phyloP scores from a whole-genome alignment of 495 filamentous ascomycete species.

The Hypoxylon rickii region DNA sequence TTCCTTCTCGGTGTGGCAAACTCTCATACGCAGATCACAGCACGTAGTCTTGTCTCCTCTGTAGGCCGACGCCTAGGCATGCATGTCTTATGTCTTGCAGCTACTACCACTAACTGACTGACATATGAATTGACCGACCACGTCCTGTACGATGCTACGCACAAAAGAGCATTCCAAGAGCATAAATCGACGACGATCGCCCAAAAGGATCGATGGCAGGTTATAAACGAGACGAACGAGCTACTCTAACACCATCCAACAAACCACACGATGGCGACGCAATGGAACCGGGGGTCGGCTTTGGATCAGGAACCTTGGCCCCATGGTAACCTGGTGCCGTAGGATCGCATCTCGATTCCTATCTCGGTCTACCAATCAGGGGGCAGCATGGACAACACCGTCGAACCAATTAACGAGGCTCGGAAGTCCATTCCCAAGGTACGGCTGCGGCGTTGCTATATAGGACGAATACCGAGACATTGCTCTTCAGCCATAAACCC shows the following conservation, averaged over 20 bases:
- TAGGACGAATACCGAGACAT: constrained; percentile 10
- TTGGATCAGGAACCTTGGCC: constrained; percentile 22
- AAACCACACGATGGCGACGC: constrained; percentile 19
- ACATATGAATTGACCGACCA: constrained; percentile 4
- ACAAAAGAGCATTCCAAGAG: constrained; percentile 3
- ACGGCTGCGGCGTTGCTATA: constrained; percentile 16
- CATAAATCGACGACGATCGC: constrained; percentile 5
- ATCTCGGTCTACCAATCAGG: constrained; percentile 18
- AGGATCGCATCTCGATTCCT: constrained; percentile 29
- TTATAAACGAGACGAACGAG: constrained; percentile 16
- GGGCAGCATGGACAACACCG: not conserved
- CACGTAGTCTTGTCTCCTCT: constrained; percentile 3
- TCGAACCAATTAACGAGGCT: too few relatives aligned
- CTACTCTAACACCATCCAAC: constrained; percentile 11
- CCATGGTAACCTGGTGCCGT: constrained; percentile 15
- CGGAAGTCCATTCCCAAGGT: too few relatives aligned
- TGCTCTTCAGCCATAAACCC: not conserved
- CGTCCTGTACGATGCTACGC: constrained; percentile 15
- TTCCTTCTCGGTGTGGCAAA: constrained; percentile 20
- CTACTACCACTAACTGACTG: not conserved
- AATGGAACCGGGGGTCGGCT: constrained; percentile 20
- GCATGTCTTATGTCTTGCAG: constrained; percentile 5
- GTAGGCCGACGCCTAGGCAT: too few relatives aligned
- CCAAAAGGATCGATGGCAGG: constrained; percentile 8
- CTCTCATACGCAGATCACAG: constrained; percentile 12